Percentiles rank a stretch among this genome's conserved stretches.
phyloP scores from a whole-genome alignment of 192 early-diverging fungal genomes.

The Geranomyces variabilis region DNA sequence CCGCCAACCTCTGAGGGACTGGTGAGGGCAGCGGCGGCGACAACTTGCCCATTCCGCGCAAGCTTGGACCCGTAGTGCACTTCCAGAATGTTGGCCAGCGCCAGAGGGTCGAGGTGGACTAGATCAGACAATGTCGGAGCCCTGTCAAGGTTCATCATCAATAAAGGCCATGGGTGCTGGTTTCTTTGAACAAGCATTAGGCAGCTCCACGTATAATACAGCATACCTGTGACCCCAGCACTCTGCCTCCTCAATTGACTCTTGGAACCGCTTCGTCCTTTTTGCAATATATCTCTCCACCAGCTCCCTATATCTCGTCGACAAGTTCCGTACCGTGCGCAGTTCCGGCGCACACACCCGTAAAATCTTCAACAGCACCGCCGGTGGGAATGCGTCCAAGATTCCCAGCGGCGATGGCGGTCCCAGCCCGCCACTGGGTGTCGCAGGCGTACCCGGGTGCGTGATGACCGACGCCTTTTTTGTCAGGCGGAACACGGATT shows the following conservation, averaged over 20 bases:
- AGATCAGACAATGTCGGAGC: constrained; percentile 32
- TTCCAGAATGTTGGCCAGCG: constrained; percentile 21
- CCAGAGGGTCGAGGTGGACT: constrained; percentile 30
- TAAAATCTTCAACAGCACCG: constrained; percentile 27
- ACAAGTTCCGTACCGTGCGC: constrained; percentile 18
- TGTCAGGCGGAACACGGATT: not conserved
- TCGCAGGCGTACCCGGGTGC: not conserved
- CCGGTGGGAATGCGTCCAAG: constrained; percentile 18
- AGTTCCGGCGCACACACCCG: constrained; percentile 29
- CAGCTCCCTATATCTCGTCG: constrained; percentile 19
- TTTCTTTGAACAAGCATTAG: not conserved
- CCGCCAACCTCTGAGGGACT: constrained; percentile 15
- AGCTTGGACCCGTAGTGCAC: constrained; percentile 21
- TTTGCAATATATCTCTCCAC: constrained; percentile 22
- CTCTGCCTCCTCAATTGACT: constrained; percentile 36
- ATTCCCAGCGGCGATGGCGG: constrained; percentile 24
- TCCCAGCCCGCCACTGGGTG: not conserved
- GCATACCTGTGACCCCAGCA: constrained; percentile 33
- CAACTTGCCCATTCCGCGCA: not conserved
- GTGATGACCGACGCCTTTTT: constrained; percentile 13
- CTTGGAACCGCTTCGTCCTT: constrained; percentile 28
- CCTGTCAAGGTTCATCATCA: not conserved
- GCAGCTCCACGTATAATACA: no score
- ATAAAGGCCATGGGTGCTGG: not conserved
- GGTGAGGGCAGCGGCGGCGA: not conserved